phyloP scores from a whole-genome alignment of 208 protist species.

The Acanthamoeba sp. region DNA sequence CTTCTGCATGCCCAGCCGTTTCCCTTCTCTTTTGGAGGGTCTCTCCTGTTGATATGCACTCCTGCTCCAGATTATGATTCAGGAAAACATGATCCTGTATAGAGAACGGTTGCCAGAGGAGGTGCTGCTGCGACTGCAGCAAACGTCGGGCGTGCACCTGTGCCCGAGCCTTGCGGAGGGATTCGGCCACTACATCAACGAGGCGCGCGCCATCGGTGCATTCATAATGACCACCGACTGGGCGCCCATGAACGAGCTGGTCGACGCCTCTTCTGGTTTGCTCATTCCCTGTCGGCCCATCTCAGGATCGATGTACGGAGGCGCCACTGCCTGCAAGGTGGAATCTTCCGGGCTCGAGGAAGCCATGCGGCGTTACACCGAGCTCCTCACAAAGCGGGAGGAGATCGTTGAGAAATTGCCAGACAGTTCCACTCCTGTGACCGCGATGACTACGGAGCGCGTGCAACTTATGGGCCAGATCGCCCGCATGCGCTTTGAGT shows the following conservation, averaged over 20 bases:
- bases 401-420: too few species aligned
- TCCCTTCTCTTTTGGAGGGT: too few species aligned
- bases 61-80: too few species aligned
- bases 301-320: neutral
- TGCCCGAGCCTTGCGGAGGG: conserved; percentile 27
- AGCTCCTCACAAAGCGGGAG: too few species aligned
- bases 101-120: neutral
- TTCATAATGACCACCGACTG: neutral
- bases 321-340: neutral
- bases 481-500: neutral
- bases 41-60: too few species aligned
- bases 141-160: conserved; percentile 10
- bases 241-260: conserved; percentile 38
- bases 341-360: neutral
- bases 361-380: neutral
- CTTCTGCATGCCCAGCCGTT: too few species aligned
- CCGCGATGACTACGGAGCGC: neutral
- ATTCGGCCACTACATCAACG: conserved; percentile 62
- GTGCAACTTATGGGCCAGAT: neutral
- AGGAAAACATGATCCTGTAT: neutral
- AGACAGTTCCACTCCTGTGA: too few species aligned
- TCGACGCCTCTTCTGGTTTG: neutral
- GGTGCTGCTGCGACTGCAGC: neutral
- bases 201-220: neutral
- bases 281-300: neutral